Evolutionary conservation across 495 filamentous ascomycete species (phyloP), one percentile per base, ranked within the genome.

Genomic region (Alectoria sarmentosa): DNA sequence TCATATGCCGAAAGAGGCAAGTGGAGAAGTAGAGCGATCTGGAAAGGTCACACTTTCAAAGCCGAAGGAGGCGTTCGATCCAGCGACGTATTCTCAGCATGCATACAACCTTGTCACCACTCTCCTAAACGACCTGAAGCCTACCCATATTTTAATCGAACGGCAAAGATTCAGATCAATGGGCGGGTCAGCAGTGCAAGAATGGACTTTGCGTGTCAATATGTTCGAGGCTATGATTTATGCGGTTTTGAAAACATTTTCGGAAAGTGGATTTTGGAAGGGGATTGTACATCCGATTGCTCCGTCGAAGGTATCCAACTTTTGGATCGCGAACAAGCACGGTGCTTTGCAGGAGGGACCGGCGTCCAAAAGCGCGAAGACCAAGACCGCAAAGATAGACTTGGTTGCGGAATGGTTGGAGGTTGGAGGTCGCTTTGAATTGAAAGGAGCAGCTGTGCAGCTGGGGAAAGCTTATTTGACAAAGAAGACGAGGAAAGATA

Each of bases 191-290:
- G 81, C 84, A 10, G 83, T 98, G 4, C 83, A 86, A 42, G 90
- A 98, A 74, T 97, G 93, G 94, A 96, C 92, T 26, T 66, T 96
- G 39, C 81, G 91, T 3, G 92, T 97, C 5, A 95, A 96, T 66
- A 88, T 91, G 72, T 83, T 98, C 28, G 93, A 98, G 74, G 83
- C 85, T 0, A 96, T 96, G 88, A 73, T 97, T 3, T 88, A 94
- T 76, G 89, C 89, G 34, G 79, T 88, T n/a, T 73, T 96, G 13
- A 75, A 80, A 36, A 81, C 87, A 21, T 69, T 91, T 59, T 72
- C 73, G 37, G 69, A 71, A 15, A 72, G 83, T 34, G 76, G 76
- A 37, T 37, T 69, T 60, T 64, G 66, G 69, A 36, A 55, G 36
- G 69, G 71, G 28, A 23, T 57, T 39, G 75, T 82, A 3, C 55